Percentiles rank a stretch among this genome's conserved stretches.
Conservation (phyloP, 371 early-diverging fungal species). For the Mucor irregularis region DNA sequence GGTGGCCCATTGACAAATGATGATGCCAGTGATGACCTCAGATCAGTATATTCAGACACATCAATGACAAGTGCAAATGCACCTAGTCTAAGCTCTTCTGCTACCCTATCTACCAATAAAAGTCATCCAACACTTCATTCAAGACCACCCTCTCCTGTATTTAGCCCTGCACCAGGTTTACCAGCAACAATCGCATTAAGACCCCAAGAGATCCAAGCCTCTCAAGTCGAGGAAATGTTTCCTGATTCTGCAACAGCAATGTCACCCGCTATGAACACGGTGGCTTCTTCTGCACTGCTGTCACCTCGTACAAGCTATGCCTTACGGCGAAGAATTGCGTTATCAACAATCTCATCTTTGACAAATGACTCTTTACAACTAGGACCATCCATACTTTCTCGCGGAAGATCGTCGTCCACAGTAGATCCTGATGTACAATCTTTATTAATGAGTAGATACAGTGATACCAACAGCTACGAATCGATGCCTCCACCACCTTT, state of each 20-base stretch:
- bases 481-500: slow-evolving; percentile 7
- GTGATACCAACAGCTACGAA: neutral
- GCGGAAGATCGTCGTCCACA: slow-evolving; percentile 8
- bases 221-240: slow-evolving; percentile 32
- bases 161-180: slow-evolving; percentile 38
- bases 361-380: slow-evolving; percentile 18
- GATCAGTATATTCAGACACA: slow-evolving; percentile 28
- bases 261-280: slow-evolving; percentile 41
- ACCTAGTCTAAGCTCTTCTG: slow-evolving; percentile 37
- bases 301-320: slow-evolving; percentile 34
- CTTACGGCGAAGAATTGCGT: slow-evolving; percentile 21
- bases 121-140: slow-evolving; percentile 28
- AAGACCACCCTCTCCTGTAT: slow-evolving; percentile 37
- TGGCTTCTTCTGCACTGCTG: slow-evolving; percentile 40
- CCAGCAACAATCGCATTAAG: slow-evolving; percentile 36
- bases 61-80: slow-evolving; percentile 28
- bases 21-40: slow-evolving; percentile 16
- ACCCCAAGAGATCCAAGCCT: slow-evolving; percentile 14
- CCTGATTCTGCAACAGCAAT: slow-evolving; percentile 12
- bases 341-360: slow-evolving; percentile 33
- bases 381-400: slow-evolving; percentile 10
- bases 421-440: slow-evolving; percentile 21
- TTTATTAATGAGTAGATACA: slow-evolving; percentile 4
- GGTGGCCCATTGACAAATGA: neutral
- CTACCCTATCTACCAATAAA: slow-evolving; percentile 24